These are phyloP conservation scores for Rhododendron molle DNA, from an alignment of 148 eudicot genomes.

Conservation along the genomic window DNA sequence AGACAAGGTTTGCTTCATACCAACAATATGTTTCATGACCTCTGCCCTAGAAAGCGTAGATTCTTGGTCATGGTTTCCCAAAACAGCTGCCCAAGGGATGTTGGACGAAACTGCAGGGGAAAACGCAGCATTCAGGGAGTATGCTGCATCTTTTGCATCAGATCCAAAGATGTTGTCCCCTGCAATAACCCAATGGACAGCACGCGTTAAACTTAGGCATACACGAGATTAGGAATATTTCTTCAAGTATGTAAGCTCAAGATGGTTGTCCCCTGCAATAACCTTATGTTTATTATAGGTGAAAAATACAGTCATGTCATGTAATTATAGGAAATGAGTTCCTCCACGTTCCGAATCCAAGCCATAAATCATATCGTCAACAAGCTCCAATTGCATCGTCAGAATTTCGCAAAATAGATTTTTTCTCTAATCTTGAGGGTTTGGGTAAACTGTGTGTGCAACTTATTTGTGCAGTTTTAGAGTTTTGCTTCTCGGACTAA, in stretches of 20 bases:
- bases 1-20: slow-evolving; percentile 69
- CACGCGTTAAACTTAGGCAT: background rate
- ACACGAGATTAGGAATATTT: background rate
- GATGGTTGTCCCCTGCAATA: background rate
- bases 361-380: background rate
- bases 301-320: background rate
- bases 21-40: slow-evolving; percentile 69
- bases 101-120: slow-evolving; percentile 58
- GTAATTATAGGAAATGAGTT: background rate
- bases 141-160: slow-evolving; percentile 56
- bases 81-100: slow-evolving; percentile 94
- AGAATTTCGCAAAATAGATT: background rate
- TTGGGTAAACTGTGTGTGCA: too few relatives aligned
- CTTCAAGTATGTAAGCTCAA: background rate
- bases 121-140: slow-evolving; percentile 77
- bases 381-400: background rate
- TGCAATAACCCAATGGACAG: slow-evolving; percentile 13
- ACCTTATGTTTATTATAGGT: background rate
- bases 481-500: background rate
- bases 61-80: slow-evolving; percentile 95
- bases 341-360: background rate
- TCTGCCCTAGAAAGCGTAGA: slow-evolving; percentile 64
- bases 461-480: background rate
- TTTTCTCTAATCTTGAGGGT: background rate
- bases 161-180: slow-evolving; percentile 85